Base-by-base conservation (phyloP, 176 grass and related monocot species). In the Oryza glaberrima region DNA sequence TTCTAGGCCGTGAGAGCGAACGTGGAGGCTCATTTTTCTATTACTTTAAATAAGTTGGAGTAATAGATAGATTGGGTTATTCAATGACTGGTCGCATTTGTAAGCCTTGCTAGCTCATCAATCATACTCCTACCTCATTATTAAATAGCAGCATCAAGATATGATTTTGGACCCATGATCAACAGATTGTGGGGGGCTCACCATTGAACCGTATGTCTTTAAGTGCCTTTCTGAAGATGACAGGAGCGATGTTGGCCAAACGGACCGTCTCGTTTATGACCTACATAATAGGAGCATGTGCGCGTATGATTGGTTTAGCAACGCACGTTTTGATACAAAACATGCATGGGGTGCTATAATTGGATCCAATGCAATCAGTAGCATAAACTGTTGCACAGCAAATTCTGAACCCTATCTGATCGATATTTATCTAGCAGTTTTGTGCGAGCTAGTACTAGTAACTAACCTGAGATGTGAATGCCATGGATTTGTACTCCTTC, bases 181-280 rank as follows among this genome's bases (percentile, higher is more conserved):
- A 7, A 26, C 71, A 66, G 14, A 38, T 41, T 58, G 22, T 58
- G 22, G 16, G 32, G n/a, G 3, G 3, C 58, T 72, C 25, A 90
- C 88, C 91, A 88, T 79, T 90, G 44, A 85, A 85, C 19, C 58
- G 30, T 22, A 88, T 43, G 30, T 93, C 85, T 71, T 88, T 78
- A 60, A 90, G 51, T 1, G 88, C 78, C 56, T 93, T 93, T 63
- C 91, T 79, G 81, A 93, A 90, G 71, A 93, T 90, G 11, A 73
- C 91, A 36, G 85, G 91, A 0, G 77, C 91, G 69, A 90, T 90
- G 78, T 88, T 93, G 72, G 78, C 88, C 67, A 93, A 67, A 20
- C 91, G 68, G 16, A 88, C 85, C 32, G 82, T 93, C 69, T 93
- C 91, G 52, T 73, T 90, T 38, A 93, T 88, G 6, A 93, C 91